Evolutionary conservation across 2,329 filamentous ascomycete species (phyloP).

Genomic region (Tympanopsis confertula): DNA sequence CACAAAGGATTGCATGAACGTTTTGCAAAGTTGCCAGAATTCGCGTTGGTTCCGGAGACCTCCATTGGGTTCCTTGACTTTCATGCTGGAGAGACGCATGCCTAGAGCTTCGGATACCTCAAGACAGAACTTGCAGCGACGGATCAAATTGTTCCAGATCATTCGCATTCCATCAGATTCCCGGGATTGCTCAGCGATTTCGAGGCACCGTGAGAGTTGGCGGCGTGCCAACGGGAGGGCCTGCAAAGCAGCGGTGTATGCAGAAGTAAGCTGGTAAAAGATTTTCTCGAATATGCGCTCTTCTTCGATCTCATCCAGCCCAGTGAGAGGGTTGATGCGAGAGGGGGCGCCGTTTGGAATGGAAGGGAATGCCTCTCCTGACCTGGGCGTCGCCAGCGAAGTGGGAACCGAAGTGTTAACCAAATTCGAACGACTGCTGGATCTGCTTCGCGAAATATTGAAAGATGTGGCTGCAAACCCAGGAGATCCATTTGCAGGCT

Average conservation of each 20-base stretch:
- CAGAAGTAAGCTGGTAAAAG: slow-evolving; percentile 63
- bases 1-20: slow-evolving; percentile 60
- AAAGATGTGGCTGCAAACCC: slow-evolving; percentile 11
- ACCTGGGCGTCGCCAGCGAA: slow-evolving; percentile 63
- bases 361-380: slow-evolving; percentile 68
- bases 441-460: slow-evolving; percentile 44
- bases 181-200: slow-evolving; percentile 27
- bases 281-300: slow-evolving; percentile 74
- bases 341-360: slow-evolving; percentile 36
- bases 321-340: slow-evolving; percentile 42
- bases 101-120: slow-evolving; percentile 65
- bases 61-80: slow-evolving; percentile 66
- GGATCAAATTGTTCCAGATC: slow-evolving; percentile 60
- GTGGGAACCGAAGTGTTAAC: slow-evolving; percentile 35
- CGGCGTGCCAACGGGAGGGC: slow-evolving; percentile 55
- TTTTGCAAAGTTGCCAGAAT: slow-evolving; percentile 64
- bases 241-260: slow-evolving; percentile 61
- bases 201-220: slow-evolving; percentile 51
- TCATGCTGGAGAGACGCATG: slow-evolving; percentile 64
- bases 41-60: slow-evolving; percentile 45
- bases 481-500: slow-evolving; percentile 14
- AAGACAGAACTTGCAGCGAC: slow-evolving; percentile 59
- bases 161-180: slow-evolving; percentile 47
- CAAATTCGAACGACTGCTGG: slow-evolving; percentile 29
- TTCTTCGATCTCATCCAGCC: slow-evolving; percentile 37